Evolutionary conservation across 1,284 basidiomycete species (phyloP).

Genomic region (Pascua sp.): DNA sequence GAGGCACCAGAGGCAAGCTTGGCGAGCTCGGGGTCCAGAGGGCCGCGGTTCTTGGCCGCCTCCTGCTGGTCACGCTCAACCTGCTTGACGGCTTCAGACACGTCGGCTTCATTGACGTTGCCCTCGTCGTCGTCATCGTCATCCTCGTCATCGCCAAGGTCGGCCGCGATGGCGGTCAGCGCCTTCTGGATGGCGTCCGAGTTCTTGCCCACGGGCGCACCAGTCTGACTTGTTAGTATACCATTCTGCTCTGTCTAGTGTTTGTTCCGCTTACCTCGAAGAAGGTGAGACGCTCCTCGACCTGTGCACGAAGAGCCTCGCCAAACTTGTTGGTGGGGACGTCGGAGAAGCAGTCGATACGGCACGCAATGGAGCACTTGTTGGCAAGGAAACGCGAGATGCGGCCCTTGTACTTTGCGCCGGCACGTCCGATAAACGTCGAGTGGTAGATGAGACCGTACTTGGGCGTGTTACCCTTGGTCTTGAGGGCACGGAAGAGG

Average conservation of each 20-base stretch:
- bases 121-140: slow-evolving; percentile 62
- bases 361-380: slow-evolving; percentile 96
- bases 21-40: slow-evolving; percentile 43
- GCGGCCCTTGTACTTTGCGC: slow-evolving; percentile 93
- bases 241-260: slow-evolving; percentile 20
- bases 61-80: slow-evolving; percentile 56
- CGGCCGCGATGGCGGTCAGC: slow-evolving; percentile 66
- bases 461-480: slow-evolving; percentile 98
- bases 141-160: slow-evolving; percentile 64
- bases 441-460: slow-evolving; percentile 93
- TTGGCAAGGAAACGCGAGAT: slow-evolving; percentile 98
- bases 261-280: slow-evolving; percentile 56
- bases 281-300: slow-evolving; percentile 92
- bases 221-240: slow-evolving; percentile 52
- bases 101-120: slow-evolving; percentile 52
- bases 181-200: slow-evolving; percentile 86
- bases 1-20: slow-evolving; percentile 28
- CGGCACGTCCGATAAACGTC: slow-evolving; percentile 92
- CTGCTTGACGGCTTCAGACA: slow-evolving; percentile 40
- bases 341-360: slow-evolving; percentile 96
- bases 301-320: slow-evolving; percentile 86
- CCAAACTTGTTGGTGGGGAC: slow-evolving; percentile 90
- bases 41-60: slow-evolving; percentile 25
- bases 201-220: slow-evolving; percentile 77
- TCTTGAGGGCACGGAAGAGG: slow-evolving; percentile 95